Percentiles rank a stretch among this genome's conserved stretches.
These are phyloP conservation scores for Thelephora terrestris DNA, from an alignment of 1,284 basidiomycete species.

Conservation along the genomic window DNA sequence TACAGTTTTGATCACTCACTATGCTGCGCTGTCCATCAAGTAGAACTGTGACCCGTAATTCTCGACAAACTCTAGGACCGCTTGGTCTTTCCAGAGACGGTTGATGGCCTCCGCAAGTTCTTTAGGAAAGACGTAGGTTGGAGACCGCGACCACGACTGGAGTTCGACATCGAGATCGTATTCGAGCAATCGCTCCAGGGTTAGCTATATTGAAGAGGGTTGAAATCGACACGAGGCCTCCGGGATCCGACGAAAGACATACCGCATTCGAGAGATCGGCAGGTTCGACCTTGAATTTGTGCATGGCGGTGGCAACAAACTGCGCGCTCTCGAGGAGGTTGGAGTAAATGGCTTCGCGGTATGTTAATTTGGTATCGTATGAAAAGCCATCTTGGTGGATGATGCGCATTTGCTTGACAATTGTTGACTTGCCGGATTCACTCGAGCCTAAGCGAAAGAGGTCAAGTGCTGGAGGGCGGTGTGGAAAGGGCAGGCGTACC, in stretches of 20 bases:
- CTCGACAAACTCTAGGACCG: conserved; percentile 82
- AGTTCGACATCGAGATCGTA: conserved; percentile 27
- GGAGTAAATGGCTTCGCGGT: conserved; percentile 76
- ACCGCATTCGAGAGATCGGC: conserved; percentile 61
- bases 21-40: conserved; percentile 91
- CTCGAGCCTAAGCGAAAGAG: conserved; percentile 43
- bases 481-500: conserved; percentile 38
- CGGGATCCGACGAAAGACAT: conserved; percentile 16
- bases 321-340: conserved; percentile 87
- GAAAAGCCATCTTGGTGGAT: conserved; percentile 94
- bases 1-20: conserved; percentile 45
- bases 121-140: conserved; percentile 38
- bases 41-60: conserved; percentile 79
- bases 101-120: conserved; percentile 74
- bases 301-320: conserved; percentile 81
- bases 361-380: conserved; percentile 70
- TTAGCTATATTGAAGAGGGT: conserved; percentile 23
- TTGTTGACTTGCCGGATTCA: conserved; percentile 90
- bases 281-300: conserved; percentile 83
- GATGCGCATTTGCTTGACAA: conserved; percentile 99
- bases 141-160: conserved; percentile 18
- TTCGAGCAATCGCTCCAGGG: conserved; percentile 54
- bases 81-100: conserved; percentile 85
- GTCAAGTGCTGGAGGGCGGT: not conserved
- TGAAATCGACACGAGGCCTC: not conserved